A percentile compares a stretch with the other conserved stretches of the same genome.
These are phyloP conservation scores for Apiotrichum sp. DNA, from an alignment of 1,284 basidiomycete species.

Conservation along the genomic window DNA sequence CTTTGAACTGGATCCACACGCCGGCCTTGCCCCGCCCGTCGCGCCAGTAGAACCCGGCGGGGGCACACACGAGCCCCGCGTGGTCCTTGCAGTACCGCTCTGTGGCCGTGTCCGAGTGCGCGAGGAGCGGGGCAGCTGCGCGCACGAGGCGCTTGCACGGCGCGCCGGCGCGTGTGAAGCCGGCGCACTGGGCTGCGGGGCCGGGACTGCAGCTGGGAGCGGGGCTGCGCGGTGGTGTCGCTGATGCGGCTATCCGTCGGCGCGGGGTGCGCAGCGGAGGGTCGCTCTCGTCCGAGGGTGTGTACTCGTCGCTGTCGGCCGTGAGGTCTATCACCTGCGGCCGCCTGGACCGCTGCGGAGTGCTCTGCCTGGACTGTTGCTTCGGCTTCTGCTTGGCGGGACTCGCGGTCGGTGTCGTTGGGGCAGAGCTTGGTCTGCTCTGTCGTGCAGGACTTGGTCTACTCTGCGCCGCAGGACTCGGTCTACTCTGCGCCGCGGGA, in stretches of 20 bases:
- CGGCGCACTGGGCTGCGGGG: slow-evolving; percentile 33
- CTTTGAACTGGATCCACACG: slow-evolving; percentile 39
- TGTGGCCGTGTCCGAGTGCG: slow-evolving; percentile 6
- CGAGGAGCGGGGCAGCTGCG: slow-evolving; percentile 28
- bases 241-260: not conserved
- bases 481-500: too few species aligned
- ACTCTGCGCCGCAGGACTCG: too few species aligned
- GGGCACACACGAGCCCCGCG: slow-evolving; percentile 40
- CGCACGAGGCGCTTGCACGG: slow-evolving; percentile 43
- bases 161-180: slow-evolving; percentile 40
- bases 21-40: slow-evolving; percentile 17
- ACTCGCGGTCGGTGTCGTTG: not conserved
- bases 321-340: slow-evolving; percentile 9
- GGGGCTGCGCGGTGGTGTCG: not conserved
- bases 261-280: not conserved
- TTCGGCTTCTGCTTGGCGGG: not conserved
- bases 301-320: slow-evolving; percentile 4
- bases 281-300: not conserved
- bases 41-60: slow-evolving; percentile 41
- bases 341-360: not conserved
- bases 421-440: too few species aligned
- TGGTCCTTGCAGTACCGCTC: slow-evolving; percentile 46
- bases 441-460: too few species aligned
- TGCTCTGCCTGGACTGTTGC: not conserved
- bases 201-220: not conserved